Evolutionary conservation across 2,329 filamentous ascomycete genomes (phyloP).

Genomic region (Capronia epimyces): DNA sequence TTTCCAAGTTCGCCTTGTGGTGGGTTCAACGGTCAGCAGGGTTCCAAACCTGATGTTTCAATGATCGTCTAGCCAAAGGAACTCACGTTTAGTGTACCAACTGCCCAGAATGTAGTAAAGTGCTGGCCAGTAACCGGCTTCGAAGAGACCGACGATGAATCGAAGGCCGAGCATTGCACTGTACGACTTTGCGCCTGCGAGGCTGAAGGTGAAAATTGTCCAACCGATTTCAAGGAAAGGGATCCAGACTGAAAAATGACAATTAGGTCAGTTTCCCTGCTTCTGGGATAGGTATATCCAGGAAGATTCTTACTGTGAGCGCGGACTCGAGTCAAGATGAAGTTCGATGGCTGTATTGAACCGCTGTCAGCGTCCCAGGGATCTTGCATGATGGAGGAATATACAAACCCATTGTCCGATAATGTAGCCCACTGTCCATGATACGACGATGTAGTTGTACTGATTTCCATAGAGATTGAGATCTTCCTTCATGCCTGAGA

Average conservation of each 20-base stretch:
- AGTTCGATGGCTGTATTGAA: conserved; percentile 18
- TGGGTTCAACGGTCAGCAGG: conserved; percentile 13
- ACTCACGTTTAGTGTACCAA: conserved; percentile 22
- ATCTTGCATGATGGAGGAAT: conserved; percentile 26
- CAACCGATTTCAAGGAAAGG: conserved; percentile 21
- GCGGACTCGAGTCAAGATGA: conserved; percentile 21
- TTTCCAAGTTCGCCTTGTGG: conserved; percentile 28
- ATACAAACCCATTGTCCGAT: conserved; percentile 49
- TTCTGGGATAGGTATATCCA: conserved; percentile 45
- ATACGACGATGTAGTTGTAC: conserved; percentile 40
- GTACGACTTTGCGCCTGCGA: conserved; percentile 16
- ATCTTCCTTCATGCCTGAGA: conserved; percentile 51
- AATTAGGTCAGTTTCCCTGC: conserved; percentile 29
- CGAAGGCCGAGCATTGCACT: conserved; percentile 13
- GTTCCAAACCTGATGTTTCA: neutral
- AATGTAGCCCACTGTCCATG: conserved; percentile 20
- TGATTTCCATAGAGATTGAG: conserved; percentile 49
- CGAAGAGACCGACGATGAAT: conserved; percentile 19
- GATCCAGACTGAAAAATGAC: conserved; percentile 42
- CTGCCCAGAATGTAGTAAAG: conserved; percentile 19
- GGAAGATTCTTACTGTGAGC: conserved; percentile 16
- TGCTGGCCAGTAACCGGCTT: conserved; percentile 28
- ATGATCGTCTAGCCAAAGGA: neutral
- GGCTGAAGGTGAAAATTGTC: conserved; percentile 20
- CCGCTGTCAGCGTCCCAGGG: neutral